Evolutionary conservation across 2,329 filamentous ascomycete genomes (phyloP).

Genomic region (Samsoniella hepiali): DNA sequence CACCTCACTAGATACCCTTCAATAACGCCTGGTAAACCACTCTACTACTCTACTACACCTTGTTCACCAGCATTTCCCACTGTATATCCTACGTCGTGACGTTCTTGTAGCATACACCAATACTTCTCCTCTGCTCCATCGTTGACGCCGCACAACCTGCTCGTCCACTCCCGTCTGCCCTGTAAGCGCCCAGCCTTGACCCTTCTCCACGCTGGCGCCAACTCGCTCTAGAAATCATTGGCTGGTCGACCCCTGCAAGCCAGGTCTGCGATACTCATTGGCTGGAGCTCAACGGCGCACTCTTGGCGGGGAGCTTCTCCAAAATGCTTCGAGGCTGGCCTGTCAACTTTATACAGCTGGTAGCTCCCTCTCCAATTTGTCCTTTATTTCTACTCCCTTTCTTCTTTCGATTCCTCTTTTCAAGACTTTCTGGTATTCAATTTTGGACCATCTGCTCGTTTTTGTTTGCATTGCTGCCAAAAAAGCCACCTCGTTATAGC

Average conservation of each 20-base stretch:
- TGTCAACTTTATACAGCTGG: background rate
- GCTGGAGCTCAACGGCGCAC: background rate
- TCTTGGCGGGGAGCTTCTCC: slow-evolving; percentile 9
- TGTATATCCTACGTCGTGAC: background rate
- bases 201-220: slow-evolving; percentile 11
- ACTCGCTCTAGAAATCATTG: background rate
- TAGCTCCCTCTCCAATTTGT: background rate
- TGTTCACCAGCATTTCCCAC: background rate
- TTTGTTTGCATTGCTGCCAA: background rate
- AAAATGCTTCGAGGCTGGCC: background rate
- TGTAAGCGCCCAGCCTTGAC: slow-evolving; percentile 4
- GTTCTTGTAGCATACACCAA: background rate
- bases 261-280: background rate
- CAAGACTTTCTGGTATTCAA: background rate
- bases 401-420: background rate
- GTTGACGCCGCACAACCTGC: background rate
- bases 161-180: slow-evolving; percentile 7
- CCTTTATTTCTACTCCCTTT: background rate
- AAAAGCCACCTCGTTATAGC: background rate
- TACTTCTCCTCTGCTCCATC: background rate
- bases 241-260: background rate
- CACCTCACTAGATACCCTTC: too few relatives aligned
- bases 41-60: too few relatives aligned
- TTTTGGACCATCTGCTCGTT: too few relatives aligned
- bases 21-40: too few relatives aligned